Conservation (phyloP, 345 rosid genomes). For the Hypericum androsaemum region DNA sequence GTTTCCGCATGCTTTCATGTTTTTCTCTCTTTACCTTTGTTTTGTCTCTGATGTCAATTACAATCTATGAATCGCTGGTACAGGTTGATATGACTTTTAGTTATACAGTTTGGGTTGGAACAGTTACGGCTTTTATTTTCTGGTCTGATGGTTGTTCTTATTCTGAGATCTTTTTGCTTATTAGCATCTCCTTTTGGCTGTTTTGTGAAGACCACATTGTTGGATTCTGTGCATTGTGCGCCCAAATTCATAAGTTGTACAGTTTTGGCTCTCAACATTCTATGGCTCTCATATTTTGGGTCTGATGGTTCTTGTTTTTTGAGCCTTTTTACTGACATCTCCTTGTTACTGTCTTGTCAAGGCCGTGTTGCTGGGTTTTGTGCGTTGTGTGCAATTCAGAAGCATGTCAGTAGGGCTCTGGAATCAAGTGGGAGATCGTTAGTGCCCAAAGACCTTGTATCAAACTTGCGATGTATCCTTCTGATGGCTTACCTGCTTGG, state of each 20-base stretch:
- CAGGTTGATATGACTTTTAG: too few relatives aligned
- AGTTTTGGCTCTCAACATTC: too few relatives aligned
- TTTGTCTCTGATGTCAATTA: not conserved
- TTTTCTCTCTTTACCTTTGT: not conserved
- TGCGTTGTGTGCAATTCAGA: conserved; percentile 95
- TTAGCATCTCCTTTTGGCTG: too few relatives aligned
- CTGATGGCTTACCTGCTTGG: conserved; percentile 8
- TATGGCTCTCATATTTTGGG: not conserved
- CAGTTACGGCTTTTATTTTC: too few relatives aligned
- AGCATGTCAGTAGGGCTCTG: conserved; percentile 75
- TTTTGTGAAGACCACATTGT: too few relatives aligned
- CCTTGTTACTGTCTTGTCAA: conserved; percentile 28
- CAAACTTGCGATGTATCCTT: conserved; percentile 86
- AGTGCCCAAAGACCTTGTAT: conserved; percentile 78
- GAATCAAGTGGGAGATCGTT: conserved; percentile 61
- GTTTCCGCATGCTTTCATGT: not conserved
- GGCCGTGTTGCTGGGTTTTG: conserved; percentile 90
- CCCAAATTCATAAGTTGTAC: not conserved
- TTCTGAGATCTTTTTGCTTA: too few relatives aligned
- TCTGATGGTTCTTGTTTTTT: not conserved
- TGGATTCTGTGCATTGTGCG: too few relatives aligned
- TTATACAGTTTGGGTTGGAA: too few relatives aligned
- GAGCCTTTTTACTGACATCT: not conserved
- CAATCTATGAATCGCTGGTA: not conserved
- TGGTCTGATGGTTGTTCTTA: too few relatives aligned